Conservation (phyloP, 305 asterid genomes). For the Coffea humblotiana region DNA sequence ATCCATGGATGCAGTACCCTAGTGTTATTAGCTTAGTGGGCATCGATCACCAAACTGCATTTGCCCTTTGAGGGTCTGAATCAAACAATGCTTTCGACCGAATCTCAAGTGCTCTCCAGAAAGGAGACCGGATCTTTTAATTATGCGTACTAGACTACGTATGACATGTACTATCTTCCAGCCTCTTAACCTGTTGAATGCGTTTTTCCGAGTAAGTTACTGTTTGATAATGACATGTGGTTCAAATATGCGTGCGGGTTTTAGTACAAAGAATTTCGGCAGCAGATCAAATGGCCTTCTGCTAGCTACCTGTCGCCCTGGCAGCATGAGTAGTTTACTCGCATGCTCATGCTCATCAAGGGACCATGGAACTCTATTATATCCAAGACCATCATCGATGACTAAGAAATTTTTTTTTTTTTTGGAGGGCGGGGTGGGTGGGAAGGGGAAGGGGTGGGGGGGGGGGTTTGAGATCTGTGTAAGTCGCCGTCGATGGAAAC, state of each 20-base stretch:
- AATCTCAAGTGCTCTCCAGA: constrained; percentile 4
- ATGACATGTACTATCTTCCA: neutral
- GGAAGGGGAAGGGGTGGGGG: neutral
- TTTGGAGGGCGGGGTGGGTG: too few species aligned
- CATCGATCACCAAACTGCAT: neutral
- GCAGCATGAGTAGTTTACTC: constrained; percentile 1
- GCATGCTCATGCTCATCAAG: neutral
- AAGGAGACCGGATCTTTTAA: neutral
- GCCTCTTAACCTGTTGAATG: neutral
- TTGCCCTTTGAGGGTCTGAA: neutral
- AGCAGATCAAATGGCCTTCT: neutral
- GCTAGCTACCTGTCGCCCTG: neutral
- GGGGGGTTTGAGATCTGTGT: neutral
- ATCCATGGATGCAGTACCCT: too few species aligned
- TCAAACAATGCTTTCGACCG: neutral
- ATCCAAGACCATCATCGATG: too few species aligned
- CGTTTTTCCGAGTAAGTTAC: neutral
- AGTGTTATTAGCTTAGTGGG: too few species aligned
- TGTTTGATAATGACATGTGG: constrained; percentile 1
- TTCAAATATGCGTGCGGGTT: neutral
- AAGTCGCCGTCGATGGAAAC: neutral
- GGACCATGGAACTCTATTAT: too few species aligned
- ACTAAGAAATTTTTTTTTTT: too few species aligned
- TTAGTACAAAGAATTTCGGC: neutral
- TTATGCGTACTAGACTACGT: neutral